Evolutionary conservation across 2,329 filamentous ascomycete species (phyloP).

Genomic region (Cytospora piceicola): DNA sequence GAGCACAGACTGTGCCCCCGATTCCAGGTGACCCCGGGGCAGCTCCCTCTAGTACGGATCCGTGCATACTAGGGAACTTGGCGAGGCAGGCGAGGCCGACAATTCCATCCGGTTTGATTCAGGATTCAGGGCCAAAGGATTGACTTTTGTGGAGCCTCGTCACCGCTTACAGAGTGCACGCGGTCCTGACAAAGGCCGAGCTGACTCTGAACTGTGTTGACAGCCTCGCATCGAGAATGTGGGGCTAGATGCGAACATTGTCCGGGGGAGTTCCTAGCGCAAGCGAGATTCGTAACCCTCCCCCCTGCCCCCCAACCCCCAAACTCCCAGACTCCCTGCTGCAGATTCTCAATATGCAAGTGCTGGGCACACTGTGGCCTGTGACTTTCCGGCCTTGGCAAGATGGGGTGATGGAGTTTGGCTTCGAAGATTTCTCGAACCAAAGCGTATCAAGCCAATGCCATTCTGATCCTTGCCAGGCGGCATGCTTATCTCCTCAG

Average conservation of each 20-base stretch:
- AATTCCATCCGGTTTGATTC: conserved; percentile 14
- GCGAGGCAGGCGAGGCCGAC: conserved; percentile 18
- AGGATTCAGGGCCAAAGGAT: conserved; percentile 6
- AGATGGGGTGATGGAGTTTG: conserved; percentile 8
- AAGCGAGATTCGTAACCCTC: conserved; percentile 9
- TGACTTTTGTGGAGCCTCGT: conserved; percentile 27
- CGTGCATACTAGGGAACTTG: not conserved
- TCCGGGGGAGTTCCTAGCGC: conserved; percentile 8
- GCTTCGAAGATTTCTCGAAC: conserved; percentile 28
- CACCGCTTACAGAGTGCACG: conserved; percentile 25
- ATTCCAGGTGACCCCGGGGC: conserved; percentile 2
- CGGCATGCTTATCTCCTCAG: not conserved
- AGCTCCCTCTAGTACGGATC: not conserved
- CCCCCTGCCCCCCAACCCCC: too few species aligned
- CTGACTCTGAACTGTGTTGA: conserved; percentile 16
- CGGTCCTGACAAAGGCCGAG: conserved; percentile 9
- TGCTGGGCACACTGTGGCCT: conserved; percentile 25
- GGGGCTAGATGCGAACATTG: conserved; percentile 26
- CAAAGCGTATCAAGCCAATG: conserved; percentile 26
- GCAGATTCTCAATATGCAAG: conserved; percentile 10
- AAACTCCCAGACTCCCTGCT: conserved; percentile 11
- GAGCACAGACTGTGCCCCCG: conserved; percentile 14
- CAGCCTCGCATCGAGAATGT: conserved; percentile 25
- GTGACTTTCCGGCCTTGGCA: conserved; percentile 14
- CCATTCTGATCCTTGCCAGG: conserved; percentile 13